Conservation (phyloP, 208 protist species). For the Acanthamoeba healyi region DNA sequence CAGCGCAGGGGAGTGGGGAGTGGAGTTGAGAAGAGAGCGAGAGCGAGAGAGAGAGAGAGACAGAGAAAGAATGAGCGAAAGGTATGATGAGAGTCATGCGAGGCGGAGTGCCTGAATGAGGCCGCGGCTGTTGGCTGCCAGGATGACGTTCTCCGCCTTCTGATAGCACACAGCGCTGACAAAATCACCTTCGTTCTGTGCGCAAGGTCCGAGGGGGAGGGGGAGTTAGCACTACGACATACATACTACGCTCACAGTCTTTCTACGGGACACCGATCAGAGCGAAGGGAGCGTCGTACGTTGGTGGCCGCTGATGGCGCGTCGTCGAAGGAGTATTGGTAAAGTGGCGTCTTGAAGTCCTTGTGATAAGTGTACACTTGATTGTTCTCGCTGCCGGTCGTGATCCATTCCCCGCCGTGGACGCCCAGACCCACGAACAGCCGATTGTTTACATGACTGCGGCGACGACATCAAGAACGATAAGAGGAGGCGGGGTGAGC, state of each 20-base stretch:
- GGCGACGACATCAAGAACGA: conserved; percentile 4
- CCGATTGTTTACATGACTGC: conserved; percentile 81
- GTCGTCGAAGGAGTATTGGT: conserved; percentile 19
- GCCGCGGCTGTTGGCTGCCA: conserved; percentile 82
- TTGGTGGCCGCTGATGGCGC: background rate
- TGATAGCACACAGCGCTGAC: conserved; percentile 78
- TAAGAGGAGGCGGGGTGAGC: background rate
- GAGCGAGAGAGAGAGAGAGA: no score
- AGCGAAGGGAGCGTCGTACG: no score
- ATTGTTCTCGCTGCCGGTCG: conserved; percentile 82
- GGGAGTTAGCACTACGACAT: no score
- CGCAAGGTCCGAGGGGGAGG: no score
- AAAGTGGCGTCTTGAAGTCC: conserved; percentile 71
- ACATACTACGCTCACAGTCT: no score
- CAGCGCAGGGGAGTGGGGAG: background rate
- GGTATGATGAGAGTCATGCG: no score
- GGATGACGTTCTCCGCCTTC: conserved; percentile 72
- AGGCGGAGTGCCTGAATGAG: conserved; percentile 75
- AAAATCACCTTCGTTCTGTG: conserved; percentile 78
- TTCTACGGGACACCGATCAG: no score
- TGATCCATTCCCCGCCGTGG: conserved; percentile 76
- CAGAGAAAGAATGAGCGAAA: background rate
- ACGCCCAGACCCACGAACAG: conserved; percentile 84
- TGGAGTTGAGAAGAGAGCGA: background rate
- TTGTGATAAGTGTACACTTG: conserved; percentile 82